Evolutionary conservation across 2,329 filamentous ascomycete genomes (phyloP), one percentile per base, ranked within the genome.

Genomic region (Calonectria multiphialidica): DNA sequence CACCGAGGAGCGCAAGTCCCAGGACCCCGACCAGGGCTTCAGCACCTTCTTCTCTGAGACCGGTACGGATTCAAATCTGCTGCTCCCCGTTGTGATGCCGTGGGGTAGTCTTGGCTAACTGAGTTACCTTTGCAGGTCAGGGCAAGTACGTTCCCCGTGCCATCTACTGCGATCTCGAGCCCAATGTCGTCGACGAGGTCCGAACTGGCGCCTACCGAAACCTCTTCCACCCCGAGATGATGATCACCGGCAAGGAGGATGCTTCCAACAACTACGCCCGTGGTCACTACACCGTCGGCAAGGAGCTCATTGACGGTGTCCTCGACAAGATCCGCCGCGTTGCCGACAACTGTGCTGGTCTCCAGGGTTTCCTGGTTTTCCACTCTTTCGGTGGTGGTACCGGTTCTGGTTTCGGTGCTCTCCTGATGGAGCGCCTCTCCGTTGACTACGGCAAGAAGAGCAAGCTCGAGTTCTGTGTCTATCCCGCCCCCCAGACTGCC

Each of bases 21-120:
- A 93, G 84, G 94, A 98, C 77, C 94, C 95, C 77, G 97, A 98
- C 86, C 94, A 98, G 84, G 97, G 97, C 79, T 99, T 99, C 92
- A 98, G 96, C 91, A 99, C 97, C 83, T 99, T 99, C 92, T 99
- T 99, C 92, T 98, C 96, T 80, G 97, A 99, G 91, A 98, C 97
- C 83, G 96, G 97, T 98, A 94, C 72, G 81, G 53, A 42, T 68
- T 66, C 45, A 47, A 30, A 59, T 49, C 59, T 61, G n/a, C 47
- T 45, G 23, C n/a, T 23, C 30, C 37, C 28, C 28, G 33, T 12
- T 35, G 44, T 30, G 45, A 62, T 49, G 21, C 44, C 50, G 23
- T 35, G 40, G 30, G 21, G 42, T 7, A 35, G 59, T 57, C 63
- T 63, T 81, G 66, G 81, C 74, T 75, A 71, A 76, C 67, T 70